Evolutionary conservation across 1,284 basidiomycete species (phyloP).

Genomic region (Sporisorium scitamineum): DNA sequence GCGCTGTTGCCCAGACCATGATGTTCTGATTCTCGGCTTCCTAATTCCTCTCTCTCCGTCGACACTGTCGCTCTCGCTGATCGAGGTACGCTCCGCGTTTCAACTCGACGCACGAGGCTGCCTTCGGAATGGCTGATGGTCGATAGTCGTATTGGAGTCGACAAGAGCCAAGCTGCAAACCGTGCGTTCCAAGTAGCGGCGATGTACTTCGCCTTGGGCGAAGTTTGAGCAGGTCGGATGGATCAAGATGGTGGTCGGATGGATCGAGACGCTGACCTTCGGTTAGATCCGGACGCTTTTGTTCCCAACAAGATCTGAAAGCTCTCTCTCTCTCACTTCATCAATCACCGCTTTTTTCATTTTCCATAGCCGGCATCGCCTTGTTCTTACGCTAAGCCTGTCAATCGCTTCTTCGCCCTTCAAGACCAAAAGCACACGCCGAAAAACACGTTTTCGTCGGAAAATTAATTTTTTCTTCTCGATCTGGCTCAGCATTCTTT

Average conservation of each 20-base stretch:
- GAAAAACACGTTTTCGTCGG: slow-evolving; percentile 13
- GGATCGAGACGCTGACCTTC: slow-evolving; percentile 4
- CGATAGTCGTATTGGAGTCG: neutral
- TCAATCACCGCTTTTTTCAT: neutral
- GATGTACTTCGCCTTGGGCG: too few relatives aligned
- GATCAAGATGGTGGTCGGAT: neutral
- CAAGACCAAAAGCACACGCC: too few relatives aligned
- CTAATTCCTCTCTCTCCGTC: too few relatives aligned
- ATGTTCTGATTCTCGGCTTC: neutral
- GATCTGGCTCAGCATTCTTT: too few relatives aligned
- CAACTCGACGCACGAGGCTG: too few relatives aligned
- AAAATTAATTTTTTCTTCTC: slow-evolving; percentile 7
- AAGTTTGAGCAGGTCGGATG: neutral
- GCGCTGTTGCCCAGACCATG: slow-evolving; percentile 34
- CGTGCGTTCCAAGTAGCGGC: neutral
- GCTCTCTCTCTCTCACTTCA: neutral
- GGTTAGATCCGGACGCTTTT: slow-evolving; percentile 26
- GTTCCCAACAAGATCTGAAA: neutral
- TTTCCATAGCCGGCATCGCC: neutral
- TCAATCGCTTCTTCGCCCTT: too few relatives aligned
- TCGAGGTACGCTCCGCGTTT: neutral
- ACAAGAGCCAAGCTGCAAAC: neutral
- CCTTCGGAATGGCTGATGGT: neutral
- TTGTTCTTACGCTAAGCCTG: slow-evolving; percentile 1
- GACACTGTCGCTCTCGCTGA: neutral